A percentile compares a stretch with the other conserved stretches of the same genome.
phyloP scores from a whole-genome alignment of 2,329 filamentous ascomycete genomes.

The Colletotrichum phormii region DNA sequence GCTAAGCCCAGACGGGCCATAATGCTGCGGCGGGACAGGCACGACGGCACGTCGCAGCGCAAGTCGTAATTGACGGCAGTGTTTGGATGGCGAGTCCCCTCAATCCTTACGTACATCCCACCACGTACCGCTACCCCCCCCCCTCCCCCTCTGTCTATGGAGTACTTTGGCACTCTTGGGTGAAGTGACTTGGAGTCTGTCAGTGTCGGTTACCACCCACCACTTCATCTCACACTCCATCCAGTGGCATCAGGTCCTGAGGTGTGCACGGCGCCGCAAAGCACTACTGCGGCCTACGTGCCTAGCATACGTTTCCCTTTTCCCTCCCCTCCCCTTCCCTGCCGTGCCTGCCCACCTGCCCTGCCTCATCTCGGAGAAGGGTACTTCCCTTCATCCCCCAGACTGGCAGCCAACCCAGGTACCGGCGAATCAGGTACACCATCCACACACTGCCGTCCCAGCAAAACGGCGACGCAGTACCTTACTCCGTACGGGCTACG shows the following conservation, averaged over 20 bases:
- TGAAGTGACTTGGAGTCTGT: not conserved
- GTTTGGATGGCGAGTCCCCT: conserved; percentile 35
- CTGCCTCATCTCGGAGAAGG: conserved; percentile 15
- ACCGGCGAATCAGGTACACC: conserved; percentile 21
- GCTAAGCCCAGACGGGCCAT: conserved; percentile 15
- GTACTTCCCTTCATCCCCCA: conserved; percentile 10
- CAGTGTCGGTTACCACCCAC: conserved; percentile 4
- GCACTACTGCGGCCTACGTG: not conserved
- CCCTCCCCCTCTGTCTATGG: not conserved
- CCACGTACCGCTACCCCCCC: conserved; percentile 7
- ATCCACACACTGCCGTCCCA: conserved; percentile 30
- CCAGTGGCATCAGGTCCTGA: too few species aligned
- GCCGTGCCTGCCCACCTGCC: not conserved
- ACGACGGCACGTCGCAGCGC: conserved; percentile 23
- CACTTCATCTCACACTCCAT: too few species aligned
- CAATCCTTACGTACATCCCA: conserved; percentile 29
- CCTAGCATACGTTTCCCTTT: conserved; percentile 18
- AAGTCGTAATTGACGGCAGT: conserved; percentile 26
- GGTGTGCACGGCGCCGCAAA: not conserved
- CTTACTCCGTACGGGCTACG: not conserved
- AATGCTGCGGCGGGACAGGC: conserved; percentile 17
- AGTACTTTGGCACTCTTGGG: too few species aligned
- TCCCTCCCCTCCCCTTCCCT: not conserved
- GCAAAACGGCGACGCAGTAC: conserved; percentile 26
- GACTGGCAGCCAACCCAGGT: conserved; percentile 10